Evolutionary conservation across 306 rosid genomes (phyloP).

Genomic region (Fragaria ananassa): DNA sequence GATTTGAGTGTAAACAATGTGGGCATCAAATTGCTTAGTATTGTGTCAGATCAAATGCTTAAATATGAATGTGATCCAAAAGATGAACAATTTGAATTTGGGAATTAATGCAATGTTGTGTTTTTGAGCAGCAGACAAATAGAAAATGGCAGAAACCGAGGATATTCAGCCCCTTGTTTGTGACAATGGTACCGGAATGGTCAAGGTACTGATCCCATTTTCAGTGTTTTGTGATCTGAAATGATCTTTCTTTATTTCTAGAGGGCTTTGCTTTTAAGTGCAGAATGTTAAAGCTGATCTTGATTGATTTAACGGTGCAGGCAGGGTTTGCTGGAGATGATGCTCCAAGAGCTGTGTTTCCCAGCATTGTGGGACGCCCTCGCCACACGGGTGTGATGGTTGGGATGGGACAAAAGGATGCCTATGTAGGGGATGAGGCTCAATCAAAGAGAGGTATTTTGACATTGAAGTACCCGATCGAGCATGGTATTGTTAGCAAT

Average conservation of each 20-base stretch:
- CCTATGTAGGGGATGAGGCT: conserved; percentile 97
- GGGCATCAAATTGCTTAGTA: background rate
- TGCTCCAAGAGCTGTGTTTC: conserved; percentile 98
- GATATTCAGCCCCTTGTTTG: conserved; percentile 98
- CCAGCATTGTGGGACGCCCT: conserved; percentile 96
- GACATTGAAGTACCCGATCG: conserved; percentile 89
- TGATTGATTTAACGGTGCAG: conserved; percentile 31
- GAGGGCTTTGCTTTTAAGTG: background rate
- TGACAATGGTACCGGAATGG: conserved; percentile 98
- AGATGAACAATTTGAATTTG: background rate
- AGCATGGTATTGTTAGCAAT: conserved; percentile 90
- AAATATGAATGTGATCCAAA: background rate
- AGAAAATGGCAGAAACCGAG: conserved; percentile 76
- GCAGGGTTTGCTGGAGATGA: conserved; percentile 99
- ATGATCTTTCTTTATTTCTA: background rate
- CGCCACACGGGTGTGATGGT: conserved; percentile 99
- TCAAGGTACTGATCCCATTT: conserved; percentile 55
- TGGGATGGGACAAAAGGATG: conserved; percentile 99
- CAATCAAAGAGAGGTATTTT: conserved; percentile 93
- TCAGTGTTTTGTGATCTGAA: background rate
- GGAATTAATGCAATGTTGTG: background rate
- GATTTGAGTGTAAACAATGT: background rate
- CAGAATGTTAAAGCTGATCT: background rate
- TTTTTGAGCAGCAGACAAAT: conserved; percentile 28
- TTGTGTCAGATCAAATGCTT: background rate